Evolutionary conservation across 2,329 filamentous ascomycete genomes (phyloP).

Genomic region (Ascochyta lentis): DNA sequence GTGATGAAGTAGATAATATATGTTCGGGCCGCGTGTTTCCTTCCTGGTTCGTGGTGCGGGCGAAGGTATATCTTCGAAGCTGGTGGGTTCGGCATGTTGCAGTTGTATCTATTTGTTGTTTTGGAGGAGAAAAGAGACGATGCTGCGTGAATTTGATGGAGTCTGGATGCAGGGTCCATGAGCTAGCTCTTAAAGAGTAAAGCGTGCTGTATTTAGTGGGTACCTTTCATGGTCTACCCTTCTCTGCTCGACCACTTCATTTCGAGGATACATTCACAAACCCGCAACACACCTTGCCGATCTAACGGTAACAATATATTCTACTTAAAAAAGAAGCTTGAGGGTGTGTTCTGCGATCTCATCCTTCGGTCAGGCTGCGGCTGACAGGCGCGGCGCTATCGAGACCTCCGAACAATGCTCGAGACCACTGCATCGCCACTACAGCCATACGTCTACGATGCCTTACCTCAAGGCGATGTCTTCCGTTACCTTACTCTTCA

Average conservation of each 20-base stretch:
- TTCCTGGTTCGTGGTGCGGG: constrained; percentile 26
- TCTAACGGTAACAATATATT: neutral
- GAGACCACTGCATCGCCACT: neutral
- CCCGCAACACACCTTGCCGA: neutral
- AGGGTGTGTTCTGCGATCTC: neutral
- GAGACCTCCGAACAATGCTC: neutral
- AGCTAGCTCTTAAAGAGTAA: neutral
- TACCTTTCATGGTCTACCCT: neutral
- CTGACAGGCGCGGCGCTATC: neutral
- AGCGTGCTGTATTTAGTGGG: neutral
- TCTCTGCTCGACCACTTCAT: neutral
- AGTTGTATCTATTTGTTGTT: constrained; percentile 6
- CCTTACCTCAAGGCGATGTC: neutral
- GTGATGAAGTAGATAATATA: constrained; percentile 74
- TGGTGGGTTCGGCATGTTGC: constrained; percentile 14
- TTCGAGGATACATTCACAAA: neutral
- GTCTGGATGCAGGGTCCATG: constrained; percentile 19
- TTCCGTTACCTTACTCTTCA: neutral
- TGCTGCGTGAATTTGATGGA: constrained; percentile 18
- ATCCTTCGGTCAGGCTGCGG: neutral
- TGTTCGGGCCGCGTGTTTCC: constrained; percentile 29
- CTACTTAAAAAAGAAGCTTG: neutral
- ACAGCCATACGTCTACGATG: neutral
- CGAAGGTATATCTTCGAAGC: constrained; percentile 35
- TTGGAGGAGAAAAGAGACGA: neutral